A percentile compares a stretch with the other conserved stretches of the same genome.
phyloP scores from a whole-genome alignment of 1,284 basidiomycete genomes.

The Inonotus hispidus region DNA sequence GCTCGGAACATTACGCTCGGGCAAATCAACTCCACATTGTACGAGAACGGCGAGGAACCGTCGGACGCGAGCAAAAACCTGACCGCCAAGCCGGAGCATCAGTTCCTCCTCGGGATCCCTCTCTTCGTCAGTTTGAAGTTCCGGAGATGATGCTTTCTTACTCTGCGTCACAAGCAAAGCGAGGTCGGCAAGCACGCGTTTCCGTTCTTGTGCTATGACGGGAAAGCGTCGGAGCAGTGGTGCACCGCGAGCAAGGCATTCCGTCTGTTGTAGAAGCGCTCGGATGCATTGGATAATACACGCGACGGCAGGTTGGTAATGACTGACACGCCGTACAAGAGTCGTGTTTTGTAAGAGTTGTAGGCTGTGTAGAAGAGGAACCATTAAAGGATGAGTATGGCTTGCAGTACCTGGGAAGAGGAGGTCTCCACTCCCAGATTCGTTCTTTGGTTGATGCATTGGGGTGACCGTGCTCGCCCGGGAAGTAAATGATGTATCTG shows the following conservation, averaged over 20 bases:
- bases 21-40: conserved; percentile 77
- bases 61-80: conserved; percentile 69
- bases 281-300: conserved; percentile 95
- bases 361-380: conserved; percentile 78
- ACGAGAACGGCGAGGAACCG: conserved; percentile 69
- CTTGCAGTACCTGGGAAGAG: conserved; percentile 8
- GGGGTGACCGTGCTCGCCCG: conserved; percentile 13
- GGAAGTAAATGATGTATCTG: conserved; percentile 12
- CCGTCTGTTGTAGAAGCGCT: conserved; percentile 79
- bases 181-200: conserved; percentile 77
- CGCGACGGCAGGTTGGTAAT: conserved; percentile 80
- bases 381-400: conserved; percentile 54
- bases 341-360: conserved; percentile 85
- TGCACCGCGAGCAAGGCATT: conserved; percentile 83
- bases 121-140: conserved; percentile 40
- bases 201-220: conserved; percentile 70
- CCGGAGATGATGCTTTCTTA: conserved; percentile 63
- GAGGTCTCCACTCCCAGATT: conserved; percentile 7
- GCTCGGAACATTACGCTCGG: conserved; percentile 32
- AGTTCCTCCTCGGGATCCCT: conserved; percentile 57
- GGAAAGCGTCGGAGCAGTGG: conserved; percentile 64
- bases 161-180: conserved; percentile 83
- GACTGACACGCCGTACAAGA: conserved; percentile 64
- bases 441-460: neutral
- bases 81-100: conserved; percentile 70